Percentiles rank a stretch among this genome's conserved stretches.
Evolutionary conservation across 805 yeast genomes (phyloP).

Genomic region (Schizosaccharomyces octosporus): DNA sequence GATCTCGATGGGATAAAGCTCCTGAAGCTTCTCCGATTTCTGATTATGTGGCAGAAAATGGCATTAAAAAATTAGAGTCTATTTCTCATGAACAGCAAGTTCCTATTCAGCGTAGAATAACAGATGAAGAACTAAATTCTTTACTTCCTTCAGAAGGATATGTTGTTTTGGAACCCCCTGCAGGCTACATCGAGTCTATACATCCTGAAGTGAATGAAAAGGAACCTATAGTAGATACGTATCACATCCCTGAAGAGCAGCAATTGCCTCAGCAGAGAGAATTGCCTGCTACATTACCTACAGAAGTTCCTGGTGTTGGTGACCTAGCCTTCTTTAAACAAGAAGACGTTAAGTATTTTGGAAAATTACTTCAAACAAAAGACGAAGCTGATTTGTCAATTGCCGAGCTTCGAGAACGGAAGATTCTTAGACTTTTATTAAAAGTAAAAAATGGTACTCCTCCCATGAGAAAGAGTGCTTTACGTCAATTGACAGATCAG

Average conservation of each 20-base stretch:
- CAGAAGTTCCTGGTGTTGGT: conserved; percentile 37
- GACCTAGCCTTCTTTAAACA: conserved; percentile 47
- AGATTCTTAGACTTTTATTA: conserved; percentile 37
- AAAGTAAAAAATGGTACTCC: conserved; percentile 62
- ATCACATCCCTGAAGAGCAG: conserved; percentile 13
- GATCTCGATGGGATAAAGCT: conserved; percentile 15
- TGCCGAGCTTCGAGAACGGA: conserved; percentile 34
- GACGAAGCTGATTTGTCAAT: conserved; percentile 17
- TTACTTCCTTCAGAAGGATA: conserved; percentile 30
- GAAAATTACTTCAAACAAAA: conserved; percentile 23
- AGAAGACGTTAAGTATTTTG: conserved; percentile 48
- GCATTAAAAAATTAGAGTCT: conserved; percentile 5
- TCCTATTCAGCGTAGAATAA: conserved; percentile 11
- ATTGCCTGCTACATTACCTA: conserved; percentile 15
- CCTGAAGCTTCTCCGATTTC: conserved; percentile 8
- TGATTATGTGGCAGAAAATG: conserved; percentile 9
- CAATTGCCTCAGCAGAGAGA: conserved; percentile 7
- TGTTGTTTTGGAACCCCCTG: conserved; percentile 21
- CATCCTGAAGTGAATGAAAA: conserved; percentile 27
- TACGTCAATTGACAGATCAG: conserved; percentile 39
- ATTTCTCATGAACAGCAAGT: background rate
- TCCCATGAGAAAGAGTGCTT: conserved; percentile 36
- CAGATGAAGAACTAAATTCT: conserved; percentile 23
- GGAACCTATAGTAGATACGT: conserved; percentile 13
- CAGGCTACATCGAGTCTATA: conserved; percentile 13